Evolutionary conservation across 306 rosid species (phyloP), one percentile per base, ranked within the genome.

Genomic region (Rosa persica): DNA sequence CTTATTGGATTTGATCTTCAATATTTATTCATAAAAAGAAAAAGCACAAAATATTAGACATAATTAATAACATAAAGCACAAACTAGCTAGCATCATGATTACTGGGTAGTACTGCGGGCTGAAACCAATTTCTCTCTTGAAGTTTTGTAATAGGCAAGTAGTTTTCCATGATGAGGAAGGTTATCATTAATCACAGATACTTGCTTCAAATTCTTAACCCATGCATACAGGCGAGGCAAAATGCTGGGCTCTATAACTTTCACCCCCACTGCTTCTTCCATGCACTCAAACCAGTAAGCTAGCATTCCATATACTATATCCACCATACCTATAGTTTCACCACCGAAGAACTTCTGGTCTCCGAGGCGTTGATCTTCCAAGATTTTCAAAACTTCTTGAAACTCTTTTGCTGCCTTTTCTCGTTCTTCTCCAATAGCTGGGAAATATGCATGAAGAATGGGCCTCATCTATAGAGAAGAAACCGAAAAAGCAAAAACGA

Each of bases 311-410:
- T 36, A 22, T 7, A 72, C 27, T 22, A 81, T 36, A 68, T 81
- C 88, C 20, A 74, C 71, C 46, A 84, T 23, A 44, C 77, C 74
- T 3, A 81, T 78, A 17, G 83, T 77, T 51, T 74, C 34, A 1
- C 88, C 85, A 4, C 68, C 78, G 60, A 84, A 84, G 46, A 69
- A 84, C 9, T 70, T 84, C 1, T 70, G 75, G 71, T 84, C 80
- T 30, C 83, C 78, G 3, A 84, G 82, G 64, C 25, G 55, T 78
- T 84, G 70, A 64, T 52, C 72, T 75, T 81, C 85, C 81, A 74
- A 62, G 72, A 78, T 74, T 42, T 81, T 81, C 15, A 81, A 27
- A 51, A 38, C 43, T 70, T 81, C 62, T 55, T 49, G 16, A 13
- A 51, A 67, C 55, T 84, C 78, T 60, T 44, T 67, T 12, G 27